Conservation (phyloP, 75 land plant genomes). For the Pinus albicaulis region DNA sequence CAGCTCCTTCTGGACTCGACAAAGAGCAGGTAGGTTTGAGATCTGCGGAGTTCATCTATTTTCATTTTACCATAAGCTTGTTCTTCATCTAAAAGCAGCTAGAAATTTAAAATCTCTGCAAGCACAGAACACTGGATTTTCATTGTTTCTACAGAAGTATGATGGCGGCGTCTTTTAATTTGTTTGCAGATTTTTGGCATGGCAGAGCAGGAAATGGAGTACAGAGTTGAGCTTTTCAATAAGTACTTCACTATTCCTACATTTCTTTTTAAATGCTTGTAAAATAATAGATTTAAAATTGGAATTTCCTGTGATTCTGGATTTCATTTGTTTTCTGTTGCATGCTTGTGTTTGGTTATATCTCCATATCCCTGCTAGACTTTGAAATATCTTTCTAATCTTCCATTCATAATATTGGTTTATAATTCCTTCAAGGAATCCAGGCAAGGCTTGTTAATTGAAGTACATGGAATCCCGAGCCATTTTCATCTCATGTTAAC, state of each 20-base stretch:
- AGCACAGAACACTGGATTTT: background rate
- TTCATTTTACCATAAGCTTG: too few relatives aligned
- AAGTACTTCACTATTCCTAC: slow-evolving; percentile 15
- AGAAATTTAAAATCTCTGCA: background rate
- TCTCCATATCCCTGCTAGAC: background rate
- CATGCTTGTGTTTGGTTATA: background rate
- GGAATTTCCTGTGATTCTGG: background rate
- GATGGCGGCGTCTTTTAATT: background rate
- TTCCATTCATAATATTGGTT: background rate
- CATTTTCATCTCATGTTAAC: background rate
- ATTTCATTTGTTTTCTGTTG: background rate
- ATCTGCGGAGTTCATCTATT: background rate
- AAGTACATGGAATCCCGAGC: too few relatives aligned
- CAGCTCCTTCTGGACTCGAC: background rate
- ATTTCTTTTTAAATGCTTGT: background rate
- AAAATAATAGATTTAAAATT: background rate
- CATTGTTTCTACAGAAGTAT: background rate
- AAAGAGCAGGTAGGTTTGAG: slow-evolving; percentile 5
- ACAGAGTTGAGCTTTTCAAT: slow-evolving; percentile 41
- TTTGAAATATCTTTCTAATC: background rate
- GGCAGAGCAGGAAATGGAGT: slow-evolving; percentile 53
- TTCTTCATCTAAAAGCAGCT: too few relatives aligned
- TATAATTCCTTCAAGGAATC: background rate
- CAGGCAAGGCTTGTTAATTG: background rate
- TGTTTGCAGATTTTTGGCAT: slow-evolving; percentile 34